Conservation (phyloP, 768 basidiomycete genomes). For the Auricularia cornea region DNA sequence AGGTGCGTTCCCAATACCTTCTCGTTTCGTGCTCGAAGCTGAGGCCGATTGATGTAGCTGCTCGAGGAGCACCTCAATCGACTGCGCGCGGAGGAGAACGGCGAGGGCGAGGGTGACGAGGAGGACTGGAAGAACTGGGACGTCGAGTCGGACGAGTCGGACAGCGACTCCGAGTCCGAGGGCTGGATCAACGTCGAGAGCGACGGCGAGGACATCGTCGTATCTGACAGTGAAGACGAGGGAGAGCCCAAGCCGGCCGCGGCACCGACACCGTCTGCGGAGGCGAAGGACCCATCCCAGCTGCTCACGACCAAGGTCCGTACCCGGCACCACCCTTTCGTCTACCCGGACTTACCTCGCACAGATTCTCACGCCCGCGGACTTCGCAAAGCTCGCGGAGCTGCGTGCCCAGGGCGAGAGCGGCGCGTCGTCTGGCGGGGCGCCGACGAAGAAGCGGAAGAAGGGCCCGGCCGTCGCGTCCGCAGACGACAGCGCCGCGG, state of each 20-base stretch:
- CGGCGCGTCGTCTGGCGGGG: slow-evolving; percentile 60
- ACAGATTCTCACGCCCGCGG: slow-evolving; percentile 94
- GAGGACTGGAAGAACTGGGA: slow-evolving; percentile 88
- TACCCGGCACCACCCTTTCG: slow-evolving; percentile 2
- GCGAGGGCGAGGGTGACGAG: slow-evolving; percentile 49
- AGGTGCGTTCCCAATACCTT: slow-evolving; percentile 39
- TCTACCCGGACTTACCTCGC: not conserved
- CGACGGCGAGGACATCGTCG: slow-evolving; percentile 60
- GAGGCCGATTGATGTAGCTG: slow-evolving; percentile 41
- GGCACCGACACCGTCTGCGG: slow-evolving; percentile 12
- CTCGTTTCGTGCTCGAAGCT: not conserved
- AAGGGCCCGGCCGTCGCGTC: slow-evolving; percentile 30
- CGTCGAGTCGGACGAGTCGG: slow-evolving; percentile 59
- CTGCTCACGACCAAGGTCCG: slow-evolving; percentile 74
- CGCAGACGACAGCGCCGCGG: slow-evolving; percentile 36
- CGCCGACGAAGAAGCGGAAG: slow-evolving; percentile 70
- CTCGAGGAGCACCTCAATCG: slow-evolving; percentile 79
- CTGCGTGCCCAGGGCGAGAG: slow-evolving; percentile 72
- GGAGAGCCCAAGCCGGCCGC: slow-evolving; percentile 20
- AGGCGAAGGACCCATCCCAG: slow-evolving; percentile 38
- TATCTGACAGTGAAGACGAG: slow-evolving; percentile 84
- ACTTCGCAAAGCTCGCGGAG: slow-evolving; percentile 87
- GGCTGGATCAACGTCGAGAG: slow-evolving; percentile 78
- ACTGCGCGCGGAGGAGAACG: slow-evolving; percentile 53
- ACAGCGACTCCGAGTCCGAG: slow-evolving; percentile 45